Evolutionary conservation across 2,329 filamentous ascomycete genomes (phyloP), one percentile per base, ranked within the genome.

Genomic region (Clonostachys solani): DNA sequence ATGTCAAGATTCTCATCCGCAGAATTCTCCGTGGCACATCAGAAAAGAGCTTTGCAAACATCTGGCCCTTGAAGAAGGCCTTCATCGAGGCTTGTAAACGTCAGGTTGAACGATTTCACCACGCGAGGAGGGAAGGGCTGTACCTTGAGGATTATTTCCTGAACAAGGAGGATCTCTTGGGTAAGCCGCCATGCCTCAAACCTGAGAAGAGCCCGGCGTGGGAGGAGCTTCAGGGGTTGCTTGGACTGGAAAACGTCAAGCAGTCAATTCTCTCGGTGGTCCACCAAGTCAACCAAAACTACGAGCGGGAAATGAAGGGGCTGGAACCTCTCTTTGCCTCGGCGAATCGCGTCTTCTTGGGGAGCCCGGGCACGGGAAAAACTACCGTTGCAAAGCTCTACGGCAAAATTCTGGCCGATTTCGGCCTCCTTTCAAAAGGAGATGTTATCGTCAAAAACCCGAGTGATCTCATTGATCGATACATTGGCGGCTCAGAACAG

Each of bases 351-450:
- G 72, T 83, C 15, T 83, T 86, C 50, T 58, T 84, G 2, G 83
- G 83, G 1, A 72, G 70, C 5, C 82, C 83, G 1, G 82, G 83
- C 1, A 86, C 82, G 2, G 82, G 83, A 0, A 86, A 86, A 56
- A 85, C 81, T 0, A 76, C 78, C 0, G 80, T 86, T 0, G 82
- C 78, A 0, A 83, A 82, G 52, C 61, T 86, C 0, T 86, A 85
- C 54, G 82, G 77, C 0, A 67, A 73, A 38, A 78, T 86, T 12
- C 59, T 86, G 6, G 75, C 73, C 1, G 78, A 85, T 53, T 64
- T 85, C 44, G 80, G 81, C 0, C 50, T 83, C 4, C 60, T 86
- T 0, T 77, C 72, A 0, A 80, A 73, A 38, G 76, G 78, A 2
- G 79, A 85, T 68, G 79, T 84, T 4, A 66, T 85, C 18, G 56